Evolutionary conservation across 2,329 filamentous ascomycete species (phyloP), one percentile per base, ranked within the genome.

Genomic region (Talaromyces sp.): DNA sequence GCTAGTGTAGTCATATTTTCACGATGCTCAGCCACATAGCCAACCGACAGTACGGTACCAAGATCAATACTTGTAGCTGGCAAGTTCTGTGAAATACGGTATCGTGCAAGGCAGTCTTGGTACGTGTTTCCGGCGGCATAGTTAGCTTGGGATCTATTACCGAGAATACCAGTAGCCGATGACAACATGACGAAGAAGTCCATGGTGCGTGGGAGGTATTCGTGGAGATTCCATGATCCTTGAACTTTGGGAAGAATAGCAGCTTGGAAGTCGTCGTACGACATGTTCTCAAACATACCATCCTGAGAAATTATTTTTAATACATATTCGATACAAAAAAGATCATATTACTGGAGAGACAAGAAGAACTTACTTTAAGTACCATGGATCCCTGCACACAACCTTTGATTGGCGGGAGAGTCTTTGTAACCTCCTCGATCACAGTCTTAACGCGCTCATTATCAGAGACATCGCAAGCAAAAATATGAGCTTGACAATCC

Each of bases 131-230:
- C 79, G 6, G 78, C 77, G 2, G 75, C 72, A 66, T 82, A 82
- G 65, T 81, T 82, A 11, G 81, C 75, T 62, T 85, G 75, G 3
- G 79, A 77, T 6, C 76, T 68, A 60, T 81, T 82, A 3, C 83
- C 82, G 6, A 81, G 71, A 14, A 84, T 70, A 1, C 78, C 77
- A 37, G 78, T 76, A 1, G 76, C 69, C 0, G 80, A 82, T 0
- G 78, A 80, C 1, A 81, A 70, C 67, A 78, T 74, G 58, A 80
- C 67, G 65, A 81, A 82, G 70, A 82, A 82, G 59, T 79, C 77
- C 16, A 82, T 69, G 48, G 76, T 65, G 2, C 54, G 35, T 7
- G 69, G 72, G 27, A 77, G 64, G 13, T 66, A 24, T 16, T 67
- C 52, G 63, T 79, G 74, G 13, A 81, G 69, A 60, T 79, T 78